Base-by-base conservation (phyloP, 768 basidiomycete species). In the Mrakia gelida region DNA sequence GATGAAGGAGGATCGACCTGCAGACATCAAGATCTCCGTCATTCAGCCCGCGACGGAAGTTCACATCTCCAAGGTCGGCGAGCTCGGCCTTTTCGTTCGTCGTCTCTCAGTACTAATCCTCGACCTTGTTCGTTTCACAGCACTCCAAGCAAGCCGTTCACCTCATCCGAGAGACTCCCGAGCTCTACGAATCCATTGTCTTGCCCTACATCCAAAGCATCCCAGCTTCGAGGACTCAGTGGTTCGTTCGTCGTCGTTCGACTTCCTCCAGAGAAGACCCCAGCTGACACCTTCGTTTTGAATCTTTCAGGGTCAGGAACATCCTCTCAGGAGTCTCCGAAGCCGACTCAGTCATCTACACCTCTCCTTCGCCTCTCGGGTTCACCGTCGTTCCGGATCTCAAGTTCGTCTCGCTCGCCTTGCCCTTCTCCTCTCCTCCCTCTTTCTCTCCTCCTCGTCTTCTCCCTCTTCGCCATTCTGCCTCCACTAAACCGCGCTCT, bases 321-420 rank as follows among this genome's bases (percentile, higher is more conserved):
- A 92, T 98, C 73, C 87, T 98, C 6, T 87, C 86, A 30, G 77
- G 77, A n/a, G 41, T 56, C 26, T 73, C 72, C 5, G 77, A 78
- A 63, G 72, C 73, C 38, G 73, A 74, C 18, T 63, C 72, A 3
- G 52, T 78, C 67, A 38, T 78, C 43, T 73, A 67, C 41, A 62
- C 62, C 13, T 59, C 73, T 10, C 72, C 62, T 28, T 43, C 73
- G 8, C 73, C 73, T 45, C 61, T 75, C 59, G 89, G 88, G 43
- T 97, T 92, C 81, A 80, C 96, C 56, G 90, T 99, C 75, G 85
- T 97, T 0, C 96, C 96, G 0, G 96, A 99, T 85, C 92, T 97
- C 32, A 79, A 79, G 73, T 79, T 61, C 34, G 54, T 54, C 15
- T 9, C 23, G 11, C 23, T 9, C 41, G 5, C 18, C 49, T 52